Conservation (phyloP, 176 grass and related monocot genomes). For the Poa pratensis region DNA sequence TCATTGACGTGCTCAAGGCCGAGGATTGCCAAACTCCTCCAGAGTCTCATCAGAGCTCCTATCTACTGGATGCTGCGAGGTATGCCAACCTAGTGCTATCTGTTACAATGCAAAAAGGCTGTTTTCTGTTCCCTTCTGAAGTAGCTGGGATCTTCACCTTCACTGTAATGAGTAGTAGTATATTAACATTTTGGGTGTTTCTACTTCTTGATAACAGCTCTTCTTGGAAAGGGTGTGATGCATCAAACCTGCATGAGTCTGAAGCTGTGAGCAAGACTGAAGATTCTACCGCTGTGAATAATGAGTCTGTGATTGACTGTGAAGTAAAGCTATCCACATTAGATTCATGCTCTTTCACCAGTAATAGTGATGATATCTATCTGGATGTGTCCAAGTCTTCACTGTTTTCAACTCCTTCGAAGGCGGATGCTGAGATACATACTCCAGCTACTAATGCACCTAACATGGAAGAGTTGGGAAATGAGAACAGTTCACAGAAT, state of each 20-base stretch:
- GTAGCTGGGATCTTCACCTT: background rate
- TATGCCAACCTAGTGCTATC: conserved; percentile 26
- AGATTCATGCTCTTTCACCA: conserved; percentile 22
- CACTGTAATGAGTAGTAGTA: background rate
- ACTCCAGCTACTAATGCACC: conserved; percentile 37
- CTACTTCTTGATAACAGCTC: conserved; percentile 29
- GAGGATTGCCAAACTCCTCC: conserved; percentile 41
- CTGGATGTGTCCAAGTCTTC: conserved; percentile 38
- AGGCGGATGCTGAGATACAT: conserved; percentile 29
- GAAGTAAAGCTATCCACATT: background rate
- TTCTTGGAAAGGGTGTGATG: conserved; percentile 39
- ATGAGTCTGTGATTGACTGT: conserved; percentile 30
- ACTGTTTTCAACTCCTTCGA: conserved; percentile 38
- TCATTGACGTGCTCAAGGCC: conserved; percentile 21
- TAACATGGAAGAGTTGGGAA: conserved; percentile 34
- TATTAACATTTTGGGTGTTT: background rate
- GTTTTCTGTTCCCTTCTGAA: conserved; percentile 22
- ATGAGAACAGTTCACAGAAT: conserved; percentile 34
- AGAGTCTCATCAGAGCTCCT: conserved; percentile 40
- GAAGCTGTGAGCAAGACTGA: conserved; percentile 9
- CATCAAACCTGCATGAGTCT: conserved; percentile 26
- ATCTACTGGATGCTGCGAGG: conserved; percentile 48
- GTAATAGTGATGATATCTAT: conserved; percentile 32
- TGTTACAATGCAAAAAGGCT: background rate
- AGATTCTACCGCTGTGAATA: background rate